Evolutionary conservation across 1,284 basidiomycete genomes (phyloP).

Genomic region (Cutaneotrichosporon mucoides): DNA sequence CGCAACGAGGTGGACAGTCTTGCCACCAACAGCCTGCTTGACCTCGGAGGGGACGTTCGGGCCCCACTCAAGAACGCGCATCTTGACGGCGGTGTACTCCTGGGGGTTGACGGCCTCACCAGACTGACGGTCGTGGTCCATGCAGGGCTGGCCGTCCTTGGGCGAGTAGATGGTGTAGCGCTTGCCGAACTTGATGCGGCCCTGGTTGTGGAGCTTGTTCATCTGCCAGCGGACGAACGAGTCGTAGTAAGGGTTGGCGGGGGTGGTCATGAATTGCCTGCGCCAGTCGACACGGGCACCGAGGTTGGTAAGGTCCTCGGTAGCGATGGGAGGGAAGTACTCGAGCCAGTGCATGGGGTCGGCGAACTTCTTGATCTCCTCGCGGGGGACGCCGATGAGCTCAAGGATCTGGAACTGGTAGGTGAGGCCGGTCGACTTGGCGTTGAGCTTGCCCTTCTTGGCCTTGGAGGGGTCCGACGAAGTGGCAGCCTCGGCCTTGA

Average conservation of each 20-base stretch:
- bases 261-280: slow-evolving; percentile 85
- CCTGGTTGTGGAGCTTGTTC: slow-evolving; percentile 80
- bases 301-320: slow-evolving; percentile 78
- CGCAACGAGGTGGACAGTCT: slow-evolving; percentile 87
- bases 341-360: slow-evolving; percentile 88
- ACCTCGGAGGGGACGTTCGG: slow-evolving; percentile 57
- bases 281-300: slow-evolving; percentile 98
- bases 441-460: slow-evolving; percentile 92
- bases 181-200: slow-evolving; percentile 96
- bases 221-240: slow-evolving; percentile 97
- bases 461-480: slow-evolving; percentile 60
- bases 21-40: slow-evolving; percentile 64
- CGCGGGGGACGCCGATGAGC: slow-evolving; percentile 78
- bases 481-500: slow-evolving; percentile 40
- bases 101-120: slow-evolving; percentile 95
- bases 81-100: slow-evolving; percentile 96
- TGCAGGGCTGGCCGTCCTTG: slow-evolving; percentile 99
- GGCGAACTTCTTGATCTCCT: slow-evolving; percentile 93
- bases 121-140: slow-evolving; percentile 97
- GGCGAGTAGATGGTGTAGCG: slow-evolving; percentile 98
- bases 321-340: slow-evolving; percentile 95
- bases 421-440: slow-evolving; percentile 87
- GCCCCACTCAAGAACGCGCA: slow-evolving; percentile 82
- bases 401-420: slow-evolving; percentile 99
- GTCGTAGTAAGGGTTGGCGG: slow-evolving; percentile 96